A percentile compares a stretch with the other conserved stretches of the same genome.
These are phyloP conservation scores for Serendipita vermifera DNA, from an alignment of 768 basidiomycete species.

Conservation along the genomic window DNA sequence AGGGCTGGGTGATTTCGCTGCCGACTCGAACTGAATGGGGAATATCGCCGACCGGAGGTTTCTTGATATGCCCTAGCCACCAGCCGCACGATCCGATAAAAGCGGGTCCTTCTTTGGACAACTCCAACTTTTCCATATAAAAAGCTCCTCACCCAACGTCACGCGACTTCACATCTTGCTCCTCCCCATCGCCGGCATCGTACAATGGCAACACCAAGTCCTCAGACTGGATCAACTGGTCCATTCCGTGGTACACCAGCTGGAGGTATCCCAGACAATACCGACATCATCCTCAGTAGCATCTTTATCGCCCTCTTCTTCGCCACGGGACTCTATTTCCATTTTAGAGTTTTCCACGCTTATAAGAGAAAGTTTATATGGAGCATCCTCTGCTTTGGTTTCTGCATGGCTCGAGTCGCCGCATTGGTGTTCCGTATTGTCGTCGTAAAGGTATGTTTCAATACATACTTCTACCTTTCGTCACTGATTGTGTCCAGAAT, in stretches of 20 bases:
- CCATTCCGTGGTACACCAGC: neutral
- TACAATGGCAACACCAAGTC: neutral
- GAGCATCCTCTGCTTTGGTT: conserved; percentile 8
- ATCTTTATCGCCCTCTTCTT: neutral
- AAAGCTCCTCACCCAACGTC: too few relatives aligned
- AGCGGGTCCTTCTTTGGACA: too few relatives aligned
- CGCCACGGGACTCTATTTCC: neutral
- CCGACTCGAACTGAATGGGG: too few relatives aligned
- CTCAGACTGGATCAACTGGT: neutral
- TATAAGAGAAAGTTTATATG: conserved; percentile 7
- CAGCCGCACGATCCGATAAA: too few relatives aligned
- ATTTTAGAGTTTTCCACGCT: neutral
- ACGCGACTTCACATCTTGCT: too few relatives aligned
- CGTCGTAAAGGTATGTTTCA: neutral
- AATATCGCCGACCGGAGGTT: too few relatives aligned
- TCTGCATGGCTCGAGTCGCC: neutral
- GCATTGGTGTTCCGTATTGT: neutral
- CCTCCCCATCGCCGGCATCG: too few relatives aligned
- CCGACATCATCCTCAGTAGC: neutral
- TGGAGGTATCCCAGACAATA: conserved; percentile 1
- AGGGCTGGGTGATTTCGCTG: too few relatives aligned
- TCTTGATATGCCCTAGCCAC: too few relatives aligned
- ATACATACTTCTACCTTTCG: too few relatives aligned
- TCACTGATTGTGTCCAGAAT: neutral
- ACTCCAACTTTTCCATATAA: too few relatives aligned